phyloP scores from a whole-genome alignment of 805 yeast species.

The Zygosaccharomyces bailii region DNA sequence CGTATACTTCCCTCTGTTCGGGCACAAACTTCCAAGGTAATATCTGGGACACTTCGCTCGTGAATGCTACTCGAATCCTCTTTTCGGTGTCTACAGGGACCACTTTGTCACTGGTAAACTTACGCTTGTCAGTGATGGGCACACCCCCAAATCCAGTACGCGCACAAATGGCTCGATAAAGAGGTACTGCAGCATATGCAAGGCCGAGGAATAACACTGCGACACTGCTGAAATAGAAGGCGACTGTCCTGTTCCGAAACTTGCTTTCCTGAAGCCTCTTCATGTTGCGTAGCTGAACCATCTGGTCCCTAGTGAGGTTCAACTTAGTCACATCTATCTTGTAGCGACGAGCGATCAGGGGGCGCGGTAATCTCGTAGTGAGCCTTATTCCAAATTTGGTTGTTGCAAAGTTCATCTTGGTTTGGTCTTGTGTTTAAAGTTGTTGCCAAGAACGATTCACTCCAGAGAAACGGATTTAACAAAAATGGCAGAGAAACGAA shows the following conservation, averaged over 20 bases:
- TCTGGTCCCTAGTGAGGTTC: constrained; percentile 29
- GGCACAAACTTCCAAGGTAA: constrained; percentile 96
- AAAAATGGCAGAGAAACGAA: constrained; percentile 12
- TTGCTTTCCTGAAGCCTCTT: constrained; percentile 27
- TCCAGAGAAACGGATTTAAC: neutral
- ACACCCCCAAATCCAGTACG: constrained; percentile 96
- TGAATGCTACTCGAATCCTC: constrained; percentile 78
- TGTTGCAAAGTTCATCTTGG: neutral
- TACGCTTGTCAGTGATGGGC: constrained; percentile 79
- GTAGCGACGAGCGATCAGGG: neutral
- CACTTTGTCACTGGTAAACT: constrained; percentile 82
- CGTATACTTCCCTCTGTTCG: constrained; percentile 86
- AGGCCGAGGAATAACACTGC: constrained; percentile 69
- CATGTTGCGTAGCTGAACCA: constrained; percentile 22
- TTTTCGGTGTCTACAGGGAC: constrained; percentile 83
- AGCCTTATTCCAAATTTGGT: neutral
- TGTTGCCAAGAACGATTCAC: neutral
- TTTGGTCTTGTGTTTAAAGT: neutral
- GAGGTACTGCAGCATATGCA: constrained; percentile 87
- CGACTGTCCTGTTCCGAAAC: constrained; percentile 49
- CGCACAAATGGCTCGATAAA: constrained; percentile 87
- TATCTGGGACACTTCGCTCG: constrained; percentile 85
- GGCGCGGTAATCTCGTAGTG: neutral
- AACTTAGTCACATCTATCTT: constrained; percentile 3
- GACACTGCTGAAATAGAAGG: constrained; percentile 65